Conservation (phyloP, 1,139 yeast genomes). For the Hansenula sp. region DNA sequence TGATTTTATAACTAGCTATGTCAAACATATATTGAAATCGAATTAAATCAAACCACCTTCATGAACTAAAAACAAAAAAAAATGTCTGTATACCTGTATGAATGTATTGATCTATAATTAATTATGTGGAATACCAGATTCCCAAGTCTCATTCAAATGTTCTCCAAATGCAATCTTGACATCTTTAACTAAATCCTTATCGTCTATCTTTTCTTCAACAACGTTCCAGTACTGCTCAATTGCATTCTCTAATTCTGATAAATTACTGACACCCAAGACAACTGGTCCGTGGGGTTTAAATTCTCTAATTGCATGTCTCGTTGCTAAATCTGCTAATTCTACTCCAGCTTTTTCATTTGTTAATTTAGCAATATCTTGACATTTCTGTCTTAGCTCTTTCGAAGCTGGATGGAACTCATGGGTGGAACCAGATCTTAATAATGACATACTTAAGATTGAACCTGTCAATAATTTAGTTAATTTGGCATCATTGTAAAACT, state of each 20-base stretch:
- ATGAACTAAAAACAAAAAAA: too few relatives aligned
- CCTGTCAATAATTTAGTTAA: conserved; percentile 66
- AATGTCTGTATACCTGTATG: neutral
- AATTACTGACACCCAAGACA: conserved; percentile 69
- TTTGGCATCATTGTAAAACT: conserved; percentile 50
- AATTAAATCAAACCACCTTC: too few relatives aligned
- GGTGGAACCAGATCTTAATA: conserved; percentile 65
- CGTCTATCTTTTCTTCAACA: conserved; percentile 38
- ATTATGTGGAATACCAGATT: conserved; percentile 52
- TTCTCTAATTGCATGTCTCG: conserved; percentile 63
- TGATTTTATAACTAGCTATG: neutral
- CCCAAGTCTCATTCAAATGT: conserved; percentile 69
- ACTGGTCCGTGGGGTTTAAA: conserved; percentile 52
- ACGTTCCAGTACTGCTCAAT: conserved; percentile 53
- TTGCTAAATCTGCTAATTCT: conserved; percentile 79
- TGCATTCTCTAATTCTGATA: conserved; percentile 62
- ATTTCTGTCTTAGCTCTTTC: conserved; percentile 49
- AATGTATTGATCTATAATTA: neutral
- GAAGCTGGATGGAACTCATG: conserved; percentile 82
- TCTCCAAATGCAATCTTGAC: conserved; percentile 50
- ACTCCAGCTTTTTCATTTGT: conserved; percentile 36
- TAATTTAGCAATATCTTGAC: conserved; percentile 47
- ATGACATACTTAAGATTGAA: conserved; percentile 85
- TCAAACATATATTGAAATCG: too few relatives aligned
- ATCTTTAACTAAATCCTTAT: conserved; percentile 32